A percentile compares a stretch with the other conserved stretches of the same genome.
Conservation (phyloP, 768 basidiomycete genomes). For the Bullera alba region DNA sequence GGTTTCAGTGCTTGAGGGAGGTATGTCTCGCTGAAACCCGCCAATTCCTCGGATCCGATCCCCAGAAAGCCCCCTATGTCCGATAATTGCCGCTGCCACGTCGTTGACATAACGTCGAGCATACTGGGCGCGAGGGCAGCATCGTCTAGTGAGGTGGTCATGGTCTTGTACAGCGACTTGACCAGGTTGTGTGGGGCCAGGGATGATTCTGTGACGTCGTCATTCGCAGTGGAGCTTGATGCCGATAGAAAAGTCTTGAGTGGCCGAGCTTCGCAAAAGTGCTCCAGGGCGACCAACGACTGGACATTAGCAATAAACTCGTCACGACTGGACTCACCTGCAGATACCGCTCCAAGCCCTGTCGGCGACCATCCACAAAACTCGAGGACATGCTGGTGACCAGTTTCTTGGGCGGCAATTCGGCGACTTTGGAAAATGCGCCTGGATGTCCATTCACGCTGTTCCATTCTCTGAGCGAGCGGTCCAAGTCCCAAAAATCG, state of each 20-base stretch:
- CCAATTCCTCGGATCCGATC: slow-evolving; percentile 18
- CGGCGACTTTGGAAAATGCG: slow-evolving; percentile 51
- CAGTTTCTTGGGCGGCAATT: slow-evolving; percentile 89
- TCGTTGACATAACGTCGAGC: slow-evolving; percentile 33
- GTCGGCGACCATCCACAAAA: slow-evolving; percentile 74
- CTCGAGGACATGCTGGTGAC: slow-evolving; percentile 78
- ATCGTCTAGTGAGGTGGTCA: slow-evolving; percentile 92
- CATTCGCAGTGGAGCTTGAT: slow-evolving; percentile 52
- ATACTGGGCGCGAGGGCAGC: slow-evolving; percentile 74
- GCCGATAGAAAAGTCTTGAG: slow-evolving; percentile 55
- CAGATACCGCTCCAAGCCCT: slow-evolving; percentile 78
- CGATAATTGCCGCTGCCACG: slow-evolving; percentile 23
- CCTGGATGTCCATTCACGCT: too few relatives aligned
- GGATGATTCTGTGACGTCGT: slow-evolving; percentile 43
- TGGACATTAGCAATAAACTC: slow-evolving; percentile 6
- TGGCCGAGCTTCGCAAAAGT: slow-evolving; percentile 61
- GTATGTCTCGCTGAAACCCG: slow-evolving; percentile 6
- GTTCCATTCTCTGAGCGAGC: slow-evolving; percentile 63
- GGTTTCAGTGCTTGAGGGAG: slow-evolving; percentile 11
- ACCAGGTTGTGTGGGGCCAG: slow-evolving; percentile 56
- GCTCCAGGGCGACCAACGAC: slow-evolving; percentile 10
- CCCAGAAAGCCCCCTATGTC: slow-evolving; percentile 33
- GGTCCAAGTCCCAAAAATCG: slow-evolving; percentile 86
- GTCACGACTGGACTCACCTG: slow-evolving; percentile 56
- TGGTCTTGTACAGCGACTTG: slow-evolving; percentile 78